These are phyloP conservation scores for Cyberlindnera japonica DNA, from an alignment of 805 yeast genomes.

Conservation along the genomic window DNA sequence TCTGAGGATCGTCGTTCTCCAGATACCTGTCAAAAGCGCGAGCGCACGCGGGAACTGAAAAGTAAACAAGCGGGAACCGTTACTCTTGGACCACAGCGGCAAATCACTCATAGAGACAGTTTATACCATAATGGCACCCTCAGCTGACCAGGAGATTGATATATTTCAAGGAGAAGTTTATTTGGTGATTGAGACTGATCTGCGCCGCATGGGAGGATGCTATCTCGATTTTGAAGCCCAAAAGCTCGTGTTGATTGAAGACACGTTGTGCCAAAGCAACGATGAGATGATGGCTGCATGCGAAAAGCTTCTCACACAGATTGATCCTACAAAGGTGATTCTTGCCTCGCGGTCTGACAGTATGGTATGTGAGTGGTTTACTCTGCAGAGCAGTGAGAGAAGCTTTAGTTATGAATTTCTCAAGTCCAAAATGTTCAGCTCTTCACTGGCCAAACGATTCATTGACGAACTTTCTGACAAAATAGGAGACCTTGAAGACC, in stretches of 20 bases:
- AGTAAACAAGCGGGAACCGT: no score
- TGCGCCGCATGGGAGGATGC: slow-evolving; percentile 16
- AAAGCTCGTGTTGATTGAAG: slow-evolving; percentile 9
- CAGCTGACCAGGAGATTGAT: no score
- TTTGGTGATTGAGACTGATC: slow-evolving; percentile 7
- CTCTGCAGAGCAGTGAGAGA: slow-evolving; percentile 2
- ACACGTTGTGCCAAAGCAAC: not conserved
- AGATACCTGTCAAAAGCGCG: no score
- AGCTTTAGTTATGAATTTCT: slow-evolving; percentile 9
- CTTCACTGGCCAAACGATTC: not conserved
- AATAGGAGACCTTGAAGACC: not conserved
- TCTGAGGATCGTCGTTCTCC: no score
- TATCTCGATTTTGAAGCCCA: slow-evolving; percentile 7
- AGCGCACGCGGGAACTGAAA: no score
- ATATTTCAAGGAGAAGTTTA: no score
- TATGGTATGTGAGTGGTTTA: slow-evolving; percentile 3
- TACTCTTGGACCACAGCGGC: no score
- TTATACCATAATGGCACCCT: no score
- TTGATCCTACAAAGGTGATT: slow-evolving; percentile 7
- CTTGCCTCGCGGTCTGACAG: slow-evolving; percentile 6
- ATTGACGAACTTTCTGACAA: slow-evolving; percentile 6
- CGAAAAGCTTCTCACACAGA: slow-evolving; percentile 2
- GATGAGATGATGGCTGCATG: slow-evolving; percentile 2
- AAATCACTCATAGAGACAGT: no score
- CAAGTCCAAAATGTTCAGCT: slow-evolving; percentile 8